Base-by-base conservation (phyloP, 345 rosid genomes). In the Populus davidiana region DNA sequence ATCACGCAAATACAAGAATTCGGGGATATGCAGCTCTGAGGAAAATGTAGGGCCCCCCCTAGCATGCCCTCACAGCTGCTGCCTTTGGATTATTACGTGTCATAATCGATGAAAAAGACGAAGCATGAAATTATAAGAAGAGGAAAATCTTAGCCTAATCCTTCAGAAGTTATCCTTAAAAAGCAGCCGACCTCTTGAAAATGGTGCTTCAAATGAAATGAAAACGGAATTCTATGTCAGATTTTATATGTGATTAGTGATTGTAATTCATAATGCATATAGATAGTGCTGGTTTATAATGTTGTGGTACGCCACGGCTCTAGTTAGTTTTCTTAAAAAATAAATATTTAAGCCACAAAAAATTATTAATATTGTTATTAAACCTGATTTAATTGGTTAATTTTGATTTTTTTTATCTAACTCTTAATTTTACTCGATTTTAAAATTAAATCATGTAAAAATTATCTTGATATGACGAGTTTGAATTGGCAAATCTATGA, bases 101-200 rank as follows among this genome's bases (percentile, higher is more conserved):
- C 86, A 76, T 82, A 35, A 80, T 76, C 77, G 31, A 8, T 56
- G 79, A 82, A 41, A 81, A 75, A 4, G 89, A 80, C 84, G 54
- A 39, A 43, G 33, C 8, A 59, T 47, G 8, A 9, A 33, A 20
- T 56, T 56, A 14, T 16, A 14, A 16, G 1, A 63, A 23, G 27
- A 36, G 44, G 49, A 63, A 38, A n/a, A 47, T 13, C 44, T 71
- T 67, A 36, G 25, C 23, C 56, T 8, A 49, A 75, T 29, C 38
- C 49, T 43, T 43, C 67, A 20, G 1, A 38, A 27, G 29, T 69
- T 77, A 71, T 79, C 85, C 77, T 50, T 67, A 7, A 41, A 71
- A 65, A 71, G 16, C 68, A 63, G 61, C 41, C 76, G 21, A 63
- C 9, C 18, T 39, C 8, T 33, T 33, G 36, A 33, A 33, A 33